Evolutionary conservation across 2,329 filamentous ascomycete species (phyloP), one percentile per base, ranked within the genome.

Genomic region (Calonectria henricotiae): DNA sequence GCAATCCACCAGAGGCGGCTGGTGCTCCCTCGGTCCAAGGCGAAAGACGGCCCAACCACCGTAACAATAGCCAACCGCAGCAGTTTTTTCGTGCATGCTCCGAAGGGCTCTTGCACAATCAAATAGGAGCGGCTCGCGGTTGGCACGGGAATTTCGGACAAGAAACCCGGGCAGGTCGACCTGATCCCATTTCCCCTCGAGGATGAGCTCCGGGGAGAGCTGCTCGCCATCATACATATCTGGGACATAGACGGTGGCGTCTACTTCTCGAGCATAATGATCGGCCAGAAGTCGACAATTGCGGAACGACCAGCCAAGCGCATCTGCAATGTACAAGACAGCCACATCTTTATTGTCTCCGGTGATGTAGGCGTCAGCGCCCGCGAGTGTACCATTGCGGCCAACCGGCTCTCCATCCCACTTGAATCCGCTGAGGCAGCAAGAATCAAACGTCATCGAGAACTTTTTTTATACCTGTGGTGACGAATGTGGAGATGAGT

Each of bases 11-110:
- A 88, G 77, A 2, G 76, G 75, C 0, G 71, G 65, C 2, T 75
- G 71, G n/a, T 80, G 70, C 68, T 84, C 83, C 11, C 65, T 68
- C 1, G 83, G 80, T 0, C 81, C 87, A 0, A 89, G 82, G 1
- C 83, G 83, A 67, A 87, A 84, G 4, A 80, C 80, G 0, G 84
- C 87, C 87, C 87, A 89, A 6, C 85, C 86, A 15, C 87, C 86
- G 64, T 83, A 88, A 78, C 87, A 88, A 73, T 82, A 88, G 2
- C 86, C 87, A 2, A 86, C 77, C 0, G 84, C 86, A 4, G 79
- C 86, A 12, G 87, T 70, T 41, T 79, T 82, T 5, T 73, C 71
- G 72, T 83, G 79, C 63, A 79, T 74, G 11, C 78, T 71, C 4
- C 80, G 76, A 55, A 87, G 77, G 0, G 79, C 79, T 39, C 74